phyloP scores from a whole-genome alignment of 2,329 filamentous ascomycete species.

The Teratosphaeria epicoccoides region DNA sequence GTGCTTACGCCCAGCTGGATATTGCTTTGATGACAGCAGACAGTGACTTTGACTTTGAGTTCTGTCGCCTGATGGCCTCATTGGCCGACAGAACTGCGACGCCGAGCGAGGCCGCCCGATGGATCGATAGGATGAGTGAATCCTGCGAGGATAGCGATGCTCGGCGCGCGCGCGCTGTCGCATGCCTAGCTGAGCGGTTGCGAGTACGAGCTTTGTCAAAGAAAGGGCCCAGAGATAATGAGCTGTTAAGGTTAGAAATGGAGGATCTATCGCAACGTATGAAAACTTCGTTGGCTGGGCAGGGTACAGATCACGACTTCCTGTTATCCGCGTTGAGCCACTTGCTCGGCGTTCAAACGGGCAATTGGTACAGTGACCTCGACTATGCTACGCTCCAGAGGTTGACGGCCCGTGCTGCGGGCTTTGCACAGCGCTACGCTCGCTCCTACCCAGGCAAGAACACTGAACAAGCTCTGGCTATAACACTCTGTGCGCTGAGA shows the following conservation, averaged over 20 bases:
- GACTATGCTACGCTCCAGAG: not conserved
- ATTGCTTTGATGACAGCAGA: not conserved
- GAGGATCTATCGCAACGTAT: not conserved
- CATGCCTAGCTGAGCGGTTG: not conserved
- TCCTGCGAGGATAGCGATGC: not conserved
- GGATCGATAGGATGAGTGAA: not conserved
- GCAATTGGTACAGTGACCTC: not conserved
- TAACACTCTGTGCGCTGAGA: constrained; percentile 13
- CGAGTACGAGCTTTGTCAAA: not conserved
- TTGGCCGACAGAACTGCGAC: constrained; percentile 2
- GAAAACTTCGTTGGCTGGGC: constrained; percentile 11
- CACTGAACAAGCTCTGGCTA: constrained; percentile 5
- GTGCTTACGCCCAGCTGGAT: not conserved
- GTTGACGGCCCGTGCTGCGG: constrained; percentile 8
- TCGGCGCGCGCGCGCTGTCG: not conserved
- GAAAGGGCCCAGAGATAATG: not conserved
- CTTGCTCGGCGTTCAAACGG: not conserved
- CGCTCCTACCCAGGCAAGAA: constrained; percentile 15
- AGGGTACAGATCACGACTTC: constrained; percentile 18
- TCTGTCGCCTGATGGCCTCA: not conserved
- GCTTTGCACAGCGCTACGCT: constrained; percentile 20
- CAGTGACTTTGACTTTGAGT: not conserved
- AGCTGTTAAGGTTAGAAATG: not conserved
- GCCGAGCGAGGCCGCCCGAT: not conserved
- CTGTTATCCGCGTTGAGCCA: not conserved